Evolutionary conservation across 2,329 filamentous ascomycete genomes (phyloP).

Genomic region (Triangularia setosa): DNA sequence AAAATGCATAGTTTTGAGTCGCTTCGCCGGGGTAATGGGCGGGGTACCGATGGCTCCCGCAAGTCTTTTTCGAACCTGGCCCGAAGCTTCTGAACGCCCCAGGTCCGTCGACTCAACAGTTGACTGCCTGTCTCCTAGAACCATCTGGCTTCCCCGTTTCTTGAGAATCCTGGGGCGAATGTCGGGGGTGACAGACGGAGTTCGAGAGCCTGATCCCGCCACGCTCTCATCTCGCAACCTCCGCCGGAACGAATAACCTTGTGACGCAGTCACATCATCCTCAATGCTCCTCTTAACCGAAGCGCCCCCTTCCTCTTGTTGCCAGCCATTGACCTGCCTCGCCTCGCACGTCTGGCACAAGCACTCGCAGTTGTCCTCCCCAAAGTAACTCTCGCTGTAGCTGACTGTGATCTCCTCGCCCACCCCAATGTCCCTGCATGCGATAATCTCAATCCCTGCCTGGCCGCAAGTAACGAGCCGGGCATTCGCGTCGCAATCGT

Average conservation of each 20-base stretch:
- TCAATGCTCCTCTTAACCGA: conserved; percentile 52
- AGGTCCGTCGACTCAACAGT: conserved; percentile 33
- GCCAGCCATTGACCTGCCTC: conserved; percentile 76
- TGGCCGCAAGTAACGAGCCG: conserved; percentile 77
- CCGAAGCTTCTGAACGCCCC: conserved; percentile 16
- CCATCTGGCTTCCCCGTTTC: conserved; percentile 30
- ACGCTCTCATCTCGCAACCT: conserved; percentile 48
- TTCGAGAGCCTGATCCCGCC: conserved; percentile 45
- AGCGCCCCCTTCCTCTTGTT: conserved; percentile 45
- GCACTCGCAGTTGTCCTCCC: conserved; percentile 90
- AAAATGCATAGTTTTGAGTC: conserved; percentile 37
- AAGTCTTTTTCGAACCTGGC: conserved; percentile 41
- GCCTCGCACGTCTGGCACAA: conserved; percentile 84
- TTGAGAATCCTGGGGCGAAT: conserved; percentile 50
- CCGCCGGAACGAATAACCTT: conserved; percentile 55
- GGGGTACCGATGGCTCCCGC: conserved; percentile 47
- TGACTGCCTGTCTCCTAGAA: conserved; percentile 34
- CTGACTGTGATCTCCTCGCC: conserved; percentile 96
- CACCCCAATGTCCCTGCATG: conserved; percentile 72
- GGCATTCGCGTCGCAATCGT: conserved; percentile 93
- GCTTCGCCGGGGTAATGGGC: conserved; percentile 53
- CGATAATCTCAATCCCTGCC: conserved; percentile 87
- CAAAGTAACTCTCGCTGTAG: conserved; percentile 95
- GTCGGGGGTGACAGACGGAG: conserved; percentile 54
- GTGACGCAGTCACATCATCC: conserved; percentile 37